Evolutionary conservation across 805 yeast species (phyloP).

Genomic region (Maudiozyma turicensis): DNA sequence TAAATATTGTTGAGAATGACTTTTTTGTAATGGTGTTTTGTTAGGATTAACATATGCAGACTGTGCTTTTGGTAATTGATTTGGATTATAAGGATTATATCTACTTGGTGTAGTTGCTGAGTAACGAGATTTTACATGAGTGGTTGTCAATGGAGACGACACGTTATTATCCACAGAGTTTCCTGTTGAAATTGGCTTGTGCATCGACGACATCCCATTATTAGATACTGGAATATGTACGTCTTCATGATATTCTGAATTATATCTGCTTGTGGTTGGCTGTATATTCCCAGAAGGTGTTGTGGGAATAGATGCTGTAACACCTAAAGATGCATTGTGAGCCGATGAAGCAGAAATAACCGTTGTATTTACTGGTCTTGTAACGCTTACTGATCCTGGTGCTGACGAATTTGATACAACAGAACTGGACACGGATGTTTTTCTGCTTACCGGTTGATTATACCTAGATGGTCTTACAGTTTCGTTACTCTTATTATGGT

Average conservation of each 20-base stretch:
- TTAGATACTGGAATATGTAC: neutral
- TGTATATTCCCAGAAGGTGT: constrained; percentile 5
- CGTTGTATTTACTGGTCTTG: neutral
- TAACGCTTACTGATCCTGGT: neutral
- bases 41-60: neutral
- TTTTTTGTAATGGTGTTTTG: neutral
- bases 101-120: constrained; percentile 15
- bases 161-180: neutral
- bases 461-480: constrained; percentile 19
- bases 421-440: neutral
- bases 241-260: constrained; percentile 11
- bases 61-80: neutral
- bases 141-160: neutral
- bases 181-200: neutral
- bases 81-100: constrained; percentile 13
- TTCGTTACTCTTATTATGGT: neutral
- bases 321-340: neutral
- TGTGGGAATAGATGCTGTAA: constrained; percentile 10
- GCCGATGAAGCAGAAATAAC: neutral
- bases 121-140: constrained; percentile 6
- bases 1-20: constrained; percentile 1
- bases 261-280: constrained; percentile 19
- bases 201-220: neutral
- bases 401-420: neutral
- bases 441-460: constrained; percentile 15